phyloP scores from a whole-genome alignment of 2,329 filamentous ascomycete genomes.

The Didymella pinodella region DNA sequence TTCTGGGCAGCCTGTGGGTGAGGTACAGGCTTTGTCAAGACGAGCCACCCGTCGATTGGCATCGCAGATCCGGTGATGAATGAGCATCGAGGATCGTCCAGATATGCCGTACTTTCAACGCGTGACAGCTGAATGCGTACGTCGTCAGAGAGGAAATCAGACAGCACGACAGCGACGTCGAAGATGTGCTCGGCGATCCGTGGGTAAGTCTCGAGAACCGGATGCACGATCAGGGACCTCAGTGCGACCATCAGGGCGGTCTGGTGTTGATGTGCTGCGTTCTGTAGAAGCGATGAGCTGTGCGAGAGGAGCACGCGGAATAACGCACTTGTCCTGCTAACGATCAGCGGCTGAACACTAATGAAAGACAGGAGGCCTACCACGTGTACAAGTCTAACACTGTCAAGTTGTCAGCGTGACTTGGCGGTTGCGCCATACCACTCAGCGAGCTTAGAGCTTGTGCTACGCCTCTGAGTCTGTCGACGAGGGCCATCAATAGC shows the following conservation, averaged over 20 bases:
- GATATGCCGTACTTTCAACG: constrained; percentile 33
- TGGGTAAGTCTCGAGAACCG: constrained; percentile 47
- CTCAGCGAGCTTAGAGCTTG: constrained; percentile 33
- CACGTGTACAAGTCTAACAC: constrained; percentile 34
- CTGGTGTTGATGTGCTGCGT: constrained; percentile 41
- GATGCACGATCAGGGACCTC: constrained; percentile 50
- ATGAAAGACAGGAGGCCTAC: constrained; percentile 22
- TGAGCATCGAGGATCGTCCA: constrained; percentile 47
- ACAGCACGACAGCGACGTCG: constrained; percentile 54
- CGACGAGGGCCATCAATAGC: constrained; percentile 38
- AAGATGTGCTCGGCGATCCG: constrained; percentile 52
- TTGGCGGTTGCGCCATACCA: constrained; percentile 4
- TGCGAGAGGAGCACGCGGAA: constrained; percentile 54
- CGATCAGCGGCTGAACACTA: constrained; percentile 20
- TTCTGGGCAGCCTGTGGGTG: constrained; percentile 24
- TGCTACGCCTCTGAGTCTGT: constrained; percentile 43
- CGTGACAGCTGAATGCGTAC: constrained; percentile 46
- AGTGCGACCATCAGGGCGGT: constrained; percentile 46
- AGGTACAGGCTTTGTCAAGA: constrained; percentile 46
- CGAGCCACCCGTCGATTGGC: constrained; percentile 54
- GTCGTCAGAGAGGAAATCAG: constrained; percentile 53
- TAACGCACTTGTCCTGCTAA: constrained; percentile 44
- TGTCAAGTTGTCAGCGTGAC: constrained; percentile 7
- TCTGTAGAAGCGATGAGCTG: constrained; percentile 32
- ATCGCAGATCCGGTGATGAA: constrained; percentile 52